Evolutionary conservation across 2,329 filamentous ascomycete genomes (phyloP).

Genomic region (Lasiodiplodia sp.): DNA sequence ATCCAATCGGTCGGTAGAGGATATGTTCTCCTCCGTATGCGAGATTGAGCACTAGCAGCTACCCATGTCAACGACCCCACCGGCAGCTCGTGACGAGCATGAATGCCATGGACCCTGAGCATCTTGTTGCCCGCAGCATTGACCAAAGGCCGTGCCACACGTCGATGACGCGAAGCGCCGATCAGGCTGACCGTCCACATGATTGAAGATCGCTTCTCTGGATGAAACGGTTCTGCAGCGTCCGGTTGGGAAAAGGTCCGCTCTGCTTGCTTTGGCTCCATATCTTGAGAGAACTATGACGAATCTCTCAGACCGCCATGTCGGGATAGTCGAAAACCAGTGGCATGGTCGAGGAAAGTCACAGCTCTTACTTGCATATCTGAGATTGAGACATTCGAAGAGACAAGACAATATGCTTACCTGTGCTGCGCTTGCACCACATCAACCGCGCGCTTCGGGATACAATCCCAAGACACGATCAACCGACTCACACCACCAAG

Average conservation of each 20-base stretch:
- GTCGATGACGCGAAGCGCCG: slow-evolving; percentile 18
- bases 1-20: not conserved
- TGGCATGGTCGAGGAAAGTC: not conserved
- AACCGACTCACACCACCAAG: not conserved
- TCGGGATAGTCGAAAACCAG: not conserved
- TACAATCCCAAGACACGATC: not conserved
- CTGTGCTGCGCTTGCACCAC: not conserved
- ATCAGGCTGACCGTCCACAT: slow-evolving; percentile 1
- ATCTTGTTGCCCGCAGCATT: slow-evolving; percentile 16
- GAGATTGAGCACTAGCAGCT: not conserved
- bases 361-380: not conserved
- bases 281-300: not conserved
- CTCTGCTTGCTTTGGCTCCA: not conserved
- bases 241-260: slow-evolving; percentile 1
- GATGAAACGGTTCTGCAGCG: slow-evolving; percentile 11
- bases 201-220: slow-evolving; percentile 20
- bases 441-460: not conserved
- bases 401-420: not conserved
- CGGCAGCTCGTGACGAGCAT: not conserved
- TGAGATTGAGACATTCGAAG: not conserved
- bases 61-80: not conserved
- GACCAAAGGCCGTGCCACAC: not conserved
- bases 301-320: not conserved
- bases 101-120: not conserved
- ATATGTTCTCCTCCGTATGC: not conserved